Conservation (phyloP, 257 asterid genomes). For the Perilla frutescens region DNA sequence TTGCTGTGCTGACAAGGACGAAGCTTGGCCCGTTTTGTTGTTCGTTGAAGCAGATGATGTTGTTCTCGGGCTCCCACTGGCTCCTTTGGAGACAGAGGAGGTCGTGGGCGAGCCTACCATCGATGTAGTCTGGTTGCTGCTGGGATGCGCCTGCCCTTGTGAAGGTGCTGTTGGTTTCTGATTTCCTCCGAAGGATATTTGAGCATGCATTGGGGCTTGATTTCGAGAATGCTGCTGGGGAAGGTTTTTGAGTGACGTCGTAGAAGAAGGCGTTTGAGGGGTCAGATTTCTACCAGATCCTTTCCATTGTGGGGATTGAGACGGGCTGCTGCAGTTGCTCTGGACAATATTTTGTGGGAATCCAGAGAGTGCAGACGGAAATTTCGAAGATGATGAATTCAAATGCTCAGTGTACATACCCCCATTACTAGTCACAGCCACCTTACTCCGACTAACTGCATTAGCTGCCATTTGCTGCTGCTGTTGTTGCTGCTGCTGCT, state of each 20-base stretch:
- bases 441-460: slow-evolving; percentile 58
- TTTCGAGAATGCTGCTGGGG: slow-evolving; percentile 72
- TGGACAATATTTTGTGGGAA: slow-evolving; percentile 78
- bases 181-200: slow-evolving; percentile 85
- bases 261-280: slow-evolving; percentile 62
- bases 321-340: slow-evolving; percentile 60
- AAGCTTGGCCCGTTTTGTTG: slow-evolving; percentile 59
- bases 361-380: slow-evolving; percentile 51
- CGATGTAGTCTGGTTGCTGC: slow-evolving; percentile 62
- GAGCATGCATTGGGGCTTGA: slow-evolving; percentile 68
- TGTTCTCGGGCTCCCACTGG: slow-evolving; percentile 85
- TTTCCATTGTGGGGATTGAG: slow-evolving; percentile 89
- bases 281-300: slow-evolving; percentile 52
- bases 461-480: slow-evolving; percentile 49
- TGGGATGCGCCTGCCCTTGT: slow-evolving; percentile 55
- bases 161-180: slow-evolving; percentile 61
- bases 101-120: slow-evolving; percentile 88
- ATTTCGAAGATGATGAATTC: slow-evolving; percentile 63
- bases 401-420: slow-evolving; percentile 65
- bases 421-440: slow-evolving; percentile 53
- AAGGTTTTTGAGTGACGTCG: slow-evolving; percentile 55
- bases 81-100: slow-evolving; percentile 85
- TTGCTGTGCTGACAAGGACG: slow-evolving; percentile 64
- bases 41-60: slow-evolving; percentile 58
- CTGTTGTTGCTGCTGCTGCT: slow-evolving; percentile 51